Percentiles rank a stretch among this genome's conserved stretches.
Conservation (phyloP, 495 filamentous ascomycete genomes). For the Pseudoneurospora amorphoporcata region DNA sequence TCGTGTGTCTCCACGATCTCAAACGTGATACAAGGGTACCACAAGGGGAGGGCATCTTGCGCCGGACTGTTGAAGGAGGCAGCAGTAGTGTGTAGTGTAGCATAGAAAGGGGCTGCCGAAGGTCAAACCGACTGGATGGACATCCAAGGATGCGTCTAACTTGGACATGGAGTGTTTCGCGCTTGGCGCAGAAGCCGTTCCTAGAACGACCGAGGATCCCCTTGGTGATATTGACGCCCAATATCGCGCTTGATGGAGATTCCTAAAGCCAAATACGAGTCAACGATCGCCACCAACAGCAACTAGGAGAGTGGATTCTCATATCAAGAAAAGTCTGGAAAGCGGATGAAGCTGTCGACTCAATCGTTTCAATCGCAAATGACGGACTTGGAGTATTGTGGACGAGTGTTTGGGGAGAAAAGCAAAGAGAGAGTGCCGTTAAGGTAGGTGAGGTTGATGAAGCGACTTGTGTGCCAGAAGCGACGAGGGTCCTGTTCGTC, state of each 20-base stretch:
- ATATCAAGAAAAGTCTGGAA: background rate
- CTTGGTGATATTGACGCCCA: background rate
- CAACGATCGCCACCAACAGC: background rate
- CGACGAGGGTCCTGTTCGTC: conserved; percentile 10
- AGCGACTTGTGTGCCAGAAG: conserved; percentile 23
- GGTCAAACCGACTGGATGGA: conserved; percentile 11
- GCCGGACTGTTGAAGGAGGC: conserved; percentile 24
- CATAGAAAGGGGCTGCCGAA: conserved; percentile 7
- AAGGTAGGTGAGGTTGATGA: conserved; percentile 18
- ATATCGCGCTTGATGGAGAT: background rate
- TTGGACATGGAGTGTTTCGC: conserved; percentile 13
- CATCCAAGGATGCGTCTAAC: background rate
- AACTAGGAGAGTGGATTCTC: background rate
- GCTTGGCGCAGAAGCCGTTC: background rate
- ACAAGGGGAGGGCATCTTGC: conserved; percentile 5
- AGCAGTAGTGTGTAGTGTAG: conserved; percentile 10
- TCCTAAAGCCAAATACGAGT: background rate
- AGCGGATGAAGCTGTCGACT: background rate
- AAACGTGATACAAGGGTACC: conserved; percentile 31
- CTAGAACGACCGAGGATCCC: background rate
- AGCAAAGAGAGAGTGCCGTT: conserved; percentile 2
- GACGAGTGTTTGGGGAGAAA: background rate
- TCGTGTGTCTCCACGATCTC: conserved; percentile 30
- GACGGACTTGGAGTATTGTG: background rate
- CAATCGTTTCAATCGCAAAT: background rate